phyloP scores from a whole-genome alignment of 768 basidiomycete genomes.

The Cubamyces lactineus region DNA sequence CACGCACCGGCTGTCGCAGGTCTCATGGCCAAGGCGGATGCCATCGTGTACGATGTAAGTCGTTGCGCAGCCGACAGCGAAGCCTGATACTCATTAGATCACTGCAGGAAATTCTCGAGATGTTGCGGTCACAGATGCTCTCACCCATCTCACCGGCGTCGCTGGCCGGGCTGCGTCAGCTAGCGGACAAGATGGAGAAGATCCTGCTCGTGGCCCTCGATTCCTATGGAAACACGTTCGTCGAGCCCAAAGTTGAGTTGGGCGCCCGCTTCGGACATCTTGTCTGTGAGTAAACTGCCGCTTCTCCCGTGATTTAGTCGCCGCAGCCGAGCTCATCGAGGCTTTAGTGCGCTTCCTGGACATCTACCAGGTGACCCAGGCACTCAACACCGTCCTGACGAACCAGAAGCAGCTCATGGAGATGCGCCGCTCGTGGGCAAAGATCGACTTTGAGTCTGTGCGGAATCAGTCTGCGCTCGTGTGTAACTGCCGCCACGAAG shows the following conservation, averaged over 20 bases:
- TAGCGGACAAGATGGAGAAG: constrained; percentile 92
- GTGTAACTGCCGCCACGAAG: constrained; percentile 91
- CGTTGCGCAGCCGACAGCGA: constrained; percentile 13
- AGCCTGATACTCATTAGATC: constrained; percentile 21
- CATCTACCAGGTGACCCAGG: constrained; percentile 91
- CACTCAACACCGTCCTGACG: constrained; percentile 83
- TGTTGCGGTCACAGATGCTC: constrained; percentile 82
- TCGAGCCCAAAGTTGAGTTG: constrained; percentile 89
- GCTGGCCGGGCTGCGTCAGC: constrained; percentile 71
- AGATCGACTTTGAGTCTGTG: constrained; percentile 89
- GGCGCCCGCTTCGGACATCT: constrained; percentile 91
- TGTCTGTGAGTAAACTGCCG: constrained; percentile 61
- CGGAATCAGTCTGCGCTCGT: constrained; percentile 92
- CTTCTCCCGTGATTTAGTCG: constrained; percentile 1
- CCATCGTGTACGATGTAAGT: constrained; percentile 88
- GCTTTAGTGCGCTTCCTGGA: constrained; percentile 83
- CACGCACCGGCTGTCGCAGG: constrained; percentile 89
- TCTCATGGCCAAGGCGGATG: constrained; percentile 88
- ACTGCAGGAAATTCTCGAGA: constrained; percentile 81
- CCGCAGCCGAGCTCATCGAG: constrained; percentile 16
- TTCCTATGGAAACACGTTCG: constrained; percentile 84
- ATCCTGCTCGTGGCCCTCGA: constrained; percentile 81
- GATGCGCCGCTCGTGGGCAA: constrained; percentile 87
- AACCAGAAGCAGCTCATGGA: constrained; percentile 84
- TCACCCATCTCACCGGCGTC: constrained; percentile 71